A percentile compares a stretch with the other conserved stretches of the same genome.
These are phyloP conservation scores for Periconia digitata DNA, from an alignment of 2,329 filamentous ascomycete species.

Conservation along the genomic window DNA sequence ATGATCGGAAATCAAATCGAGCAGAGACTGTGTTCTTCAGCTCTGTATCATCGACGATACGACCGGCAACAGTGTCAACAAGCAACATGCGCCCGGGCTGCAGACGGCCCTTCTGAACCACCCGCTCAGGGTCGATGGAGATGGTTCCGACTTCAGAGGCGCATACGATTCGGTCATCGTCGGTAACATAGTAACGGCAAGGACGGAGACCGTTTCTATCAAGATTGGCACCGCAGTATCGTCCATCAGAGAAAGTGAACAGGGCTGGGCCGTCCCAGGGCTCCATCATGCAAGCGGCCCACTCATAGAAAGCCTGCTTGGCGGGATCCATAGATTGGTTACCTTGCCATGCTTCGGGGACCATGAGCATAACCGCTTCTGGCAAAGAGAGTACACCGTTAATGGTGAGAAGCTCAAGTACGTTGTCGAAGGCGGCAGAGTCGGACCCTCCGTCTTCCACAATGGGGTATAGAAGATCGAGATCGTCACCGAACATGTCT, in stretches of 20 bases:
- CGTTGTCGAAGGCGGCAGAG: constrained; percentile 96
- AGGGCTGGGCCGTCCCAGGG: constrained; percentile 96
- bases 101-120: constrained; percentile 89
- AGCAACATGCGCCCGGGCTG: constrained; percentile 95
- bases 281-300: constrained; percentile 98
- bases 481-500: constrained; percentile 86
- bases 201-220: constrained; percentile 94
- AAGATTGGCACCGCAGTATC: constrained; percentile 95
- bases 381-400: constrained; percentile 94
- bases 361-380: constrained; percentile 98
- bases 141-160: constrained; percentile 96
- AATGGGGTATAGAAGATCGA: constrained; percentile 88
- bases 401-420: constrained; percentile 88
- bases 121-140: constrained; percentile 81
- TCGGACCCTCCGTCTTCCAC: constrained; percentile 96
- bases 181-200: constrained; percentile 95
- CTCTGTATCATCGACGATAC: constrained; percentile 92
- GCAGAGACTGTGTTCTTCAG: constrained; percentile 86
- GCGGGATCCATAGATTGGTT: constrained; percentile 89
- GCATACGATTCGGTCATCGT: constrained; percentile 96
- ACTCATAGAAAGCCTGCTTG: constrained; percentile 97
- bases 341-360: constrained; percentile 96
- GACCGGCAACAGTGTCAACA: constrained; percentile 86
- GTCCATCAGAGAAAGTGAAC: constrained; percentile 94
- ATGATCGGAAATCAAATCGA: constrained; percentile 83